Percentiles rank a stretch among this genome's conserved stretches.
Evolutionary conservation across 495 filamentous ascomycete genomes (phyloP).

Genomic region (Penicillium silybi): DNA sequence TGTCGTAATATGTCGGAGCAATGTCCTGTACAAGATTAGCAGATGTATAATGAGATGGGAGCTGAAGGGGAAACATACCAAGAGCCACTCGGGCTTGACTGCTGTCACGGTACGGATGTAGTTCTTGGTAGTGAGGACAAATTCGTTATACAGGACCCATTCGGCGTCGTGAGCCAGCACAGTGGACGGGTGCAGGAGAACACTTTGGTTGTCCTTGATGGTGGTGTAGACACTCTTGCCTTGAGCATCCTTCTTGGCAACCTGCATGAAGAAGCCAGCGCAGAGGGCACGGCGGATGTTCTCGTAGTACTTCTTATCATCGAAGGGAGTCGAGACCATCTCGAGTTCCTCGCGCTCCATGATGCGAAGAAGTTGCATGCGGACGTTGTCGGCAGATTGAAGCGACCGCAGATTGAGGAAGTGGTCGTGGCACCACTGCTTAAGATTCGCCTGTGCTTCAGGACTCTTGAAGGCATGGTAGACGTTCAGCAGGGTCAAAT

Average conservation of each 20-base stretch:
- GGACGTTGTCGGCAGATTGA: slow-evolving; percentile 89
- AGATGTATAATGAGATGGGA: not conserved
- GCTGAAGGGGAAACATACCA: slow-evolving; percentile 56
- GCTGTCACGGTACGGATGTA: slow-evolving; percentile 65
- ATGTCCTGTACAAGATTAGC: slow-evolving; percentile 63
- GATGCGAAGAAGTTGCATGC: slow-evolving; percentile 83
- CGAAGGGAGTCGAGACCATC: slow-evolving; percentile 81
- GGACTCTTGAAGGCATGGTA: slow-evolving; percentile 93
- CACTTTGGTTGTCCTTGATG: slow-evolving; percentile 88
- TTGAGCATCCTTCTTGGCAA: slow-evolving; percentile 80
- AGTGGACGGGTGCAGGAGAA: slow-evolving; percentile 89
- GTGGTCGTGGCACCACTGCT: slow-evolving; percentile 95
- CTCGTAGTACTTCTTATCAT: slow-evolving; percentile 94
- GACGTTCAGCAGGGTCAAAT: slow-evolving; percentile 93
- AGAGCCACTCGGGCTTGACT: slow-evolving; percentile 70
- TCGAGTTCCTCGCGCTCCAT: slow-evolving; percentile 91
- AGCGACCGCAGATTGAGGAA: slow-evolving; percentile 89
- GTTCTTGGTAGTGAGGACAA: slow-evolving; percentile 95
- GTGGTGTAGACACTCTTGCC: slow-evolving; percentile 82
- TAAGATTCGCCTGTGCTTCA: slow-evolving; percentile 67
- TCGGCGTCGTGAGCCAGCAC: slow-evolving; percentile 81
- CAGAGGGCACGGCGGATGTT: slow-evolving; percentile 95
- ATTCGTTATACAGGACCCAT: slow-evolving; percentile 99
- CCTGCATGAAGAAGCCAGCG: slow-evolving; percentile 98
- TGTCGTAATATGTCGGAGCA: slow-evolving; percentile 86